Evolutionary conservation across 2,329 filamentous ascomycete species (phyloP).

Genomic region (Chaetomiaceae sp.): DNA sequence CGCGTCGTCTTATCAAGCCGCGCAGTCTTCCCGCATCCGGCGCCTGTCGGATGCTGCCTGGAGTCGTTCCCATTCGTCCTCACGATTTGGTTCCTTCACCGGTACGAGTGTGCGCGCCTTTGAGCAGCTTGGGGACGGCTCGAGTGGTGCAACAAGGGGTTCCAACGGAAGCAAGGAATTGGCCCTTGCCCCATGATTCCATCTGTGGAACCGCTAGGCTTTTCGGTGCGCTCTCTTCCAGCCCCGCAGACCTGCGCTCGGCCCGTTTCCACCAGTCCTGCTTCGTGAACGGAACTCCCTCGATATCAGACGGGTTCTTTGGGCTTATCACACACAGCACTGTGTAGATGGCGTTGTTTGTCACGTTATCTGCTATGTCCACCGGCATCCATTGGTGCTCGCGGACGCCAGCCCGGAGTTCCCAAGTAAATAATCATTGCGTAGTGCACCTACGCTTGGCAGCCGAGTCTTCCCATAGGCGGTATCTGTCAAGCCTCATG

Average conservation of each 20-base stretch:
- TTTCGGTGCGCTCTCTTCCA: conserved; percentile 5
- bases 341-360: too few species aligned
- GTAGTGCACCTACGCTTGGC: too few species aligned
- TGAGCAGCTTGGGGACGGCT: conserved; percentile 14
- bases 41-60: conserved; percentile 2
- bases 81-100: not conserved
- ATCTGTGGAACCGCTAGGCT: conserved; percentile 16
- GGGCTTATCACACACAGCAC: too few species aligned
- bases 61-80: not conserved
- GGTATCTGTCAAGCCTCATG: too few species aligned
- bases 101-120: not conserved
- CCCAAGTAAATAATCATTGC: too few species aligned
- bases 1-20: conserved; percentile 15
- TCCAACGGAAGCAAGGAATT: conserved; percentile 17
- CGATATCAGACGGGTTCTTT: too few species aligned
- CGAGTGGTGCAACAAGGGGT: conserved; percentile 11
- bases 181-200: conserved; percentile 14
- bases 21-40: conserved; percentile 1
- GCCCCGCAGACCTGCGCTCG: too few species aligned
- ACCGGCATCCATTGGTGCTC: conserved; percentile 1
- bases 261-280: not conserved
- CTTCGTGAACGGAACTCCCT: too few species aligned
- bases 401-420: conserved; percentile 9
- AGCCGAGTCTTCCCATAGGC: too few species aligned
- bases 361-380: too few species aligned